Conservation (phyloP, 148 eudicot genomes). For the Vaccinium macrocarpon region DNA sequence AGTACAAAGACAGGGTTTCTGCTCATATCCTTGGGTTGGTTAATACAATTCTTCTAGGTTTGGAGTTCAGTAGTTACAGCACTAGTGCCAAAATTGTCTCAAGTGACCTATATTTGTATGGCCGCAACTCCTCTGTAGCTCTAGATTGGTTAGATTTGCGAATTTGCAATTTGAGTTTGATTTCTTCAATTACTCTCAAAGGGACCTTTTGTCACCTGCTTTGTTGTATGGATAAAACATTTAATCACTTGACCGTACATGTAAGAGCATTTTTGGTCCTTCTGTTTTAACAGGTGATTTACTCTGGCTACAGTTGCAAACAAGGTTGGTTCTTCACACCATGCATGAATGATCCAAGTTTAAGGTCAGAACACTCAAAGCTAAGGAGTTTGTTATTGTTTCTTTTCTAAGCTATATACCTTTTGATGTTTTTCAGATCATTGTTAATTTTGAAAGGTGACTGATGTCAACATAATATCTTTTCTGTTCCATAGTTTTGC, state of each 20-base stretch:
- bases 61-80: neutral
- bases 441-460: neutral
- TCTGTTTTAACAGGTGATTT: slow-evolving; percentile 53
- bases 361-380: slow-evolving; percentile 47
- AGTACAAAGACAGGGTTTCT: neutral
- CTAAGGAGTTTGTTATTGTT: neutral
- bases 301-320: slow-evolving; percentile 84
- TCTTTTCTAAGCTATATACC: neutral
- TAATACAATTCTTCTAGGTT: neutral
- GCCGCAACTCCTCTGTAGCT: neutral
- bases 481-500: neutral
- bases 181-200: neutral
- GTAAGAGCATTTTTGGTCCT: neutral
- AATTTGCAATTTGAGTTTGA: neutral
- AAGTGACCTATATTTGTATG: neutral
- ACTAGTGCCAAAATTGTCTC: neutral
- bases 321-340: slow-evolving; percentile 97
- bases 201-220: neutral
- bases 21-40: neutral
- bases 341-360: slow-evolving; percentile 71
- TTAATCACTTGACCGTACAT: neutral
- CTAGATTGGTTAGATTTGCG: neutral
- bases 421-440: neutral
- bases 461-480: neutral
- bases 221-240: neutral